These are phyloP conservation scores for Thymus mandschuricus DNA, from an alignment of 257 asterid genomes.

Conservation along the genomic window DNA sequence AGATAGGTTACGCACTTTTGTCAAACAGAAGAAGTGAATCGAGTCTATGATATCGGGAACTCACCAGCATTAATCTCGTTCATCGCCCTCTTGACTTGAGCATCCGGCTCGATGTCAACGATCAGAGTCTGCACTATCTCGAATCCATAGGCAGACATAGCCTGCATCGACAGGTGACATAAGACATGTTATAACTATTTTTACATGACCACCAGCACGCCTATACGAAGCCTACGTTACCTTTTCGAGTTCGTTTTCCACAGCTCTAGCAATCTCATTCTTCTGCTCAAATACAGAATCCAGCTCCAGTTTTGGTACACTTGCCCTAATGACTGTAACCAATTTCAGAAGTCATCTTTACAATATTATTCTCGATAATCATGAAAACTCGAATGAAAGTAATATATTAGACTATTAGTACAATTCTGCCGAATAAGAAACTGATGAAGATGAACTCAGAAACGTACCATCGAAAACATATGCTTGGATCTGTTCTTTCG, in stretches of 20 bases:
- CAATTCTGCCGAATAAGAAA: slow-evolving; percentile 13
- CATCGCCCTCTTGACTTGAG: slow-evolving; percentile 83
- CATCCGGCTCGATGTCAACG: slow-evolving; percentile 82
- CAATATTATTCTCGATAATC: slow-evolving; percentile 1
- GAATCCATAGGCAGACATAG: slow-evolving; percentile 82
- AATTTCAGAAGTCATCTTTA: slow-evolving; percentile 16
- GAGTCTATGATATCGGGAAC: slow-evolving; percentile 8
- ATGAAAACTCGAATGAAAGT: not conserved
- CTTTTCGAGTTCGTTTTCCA: slow-evolving; percentile 86
- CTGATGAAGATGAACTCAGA: slow-evolving; percentile 5
- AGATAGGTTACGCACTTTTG: not conserved
- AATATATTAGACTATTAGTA: not conserved
- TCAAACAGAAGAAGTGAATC: no score
- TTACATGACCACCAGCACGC: not conserved
- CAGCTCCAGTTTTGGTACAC: slow-evolving; percentile 68
- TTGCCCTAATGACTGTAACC: slow-evolving; percentile 66
- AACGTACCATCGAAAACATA: slow-evolving; percentile 80
- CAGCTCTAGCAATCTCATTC: slow-evolving; percentile 76
- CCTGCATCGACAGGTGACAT: slow-evolving; percentile 43
- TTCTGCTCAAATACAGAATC: slow-evolving; percentile 83
- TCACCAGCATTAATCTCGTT: slow-evolving; percentile 75
- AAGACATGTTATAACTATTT: not conserved
- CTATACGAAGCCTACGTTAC: slow-evolving; percentile 29
- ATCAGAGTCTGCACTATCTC: slow-evolving; percentile 90
- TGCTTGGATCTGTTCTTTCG: slow-evolving; percentile 80